Evolutionary conservation across 2,329 filamentous ascomycete genomes (phyloP).

Genomic region (Aphanocladium album): DNA sequence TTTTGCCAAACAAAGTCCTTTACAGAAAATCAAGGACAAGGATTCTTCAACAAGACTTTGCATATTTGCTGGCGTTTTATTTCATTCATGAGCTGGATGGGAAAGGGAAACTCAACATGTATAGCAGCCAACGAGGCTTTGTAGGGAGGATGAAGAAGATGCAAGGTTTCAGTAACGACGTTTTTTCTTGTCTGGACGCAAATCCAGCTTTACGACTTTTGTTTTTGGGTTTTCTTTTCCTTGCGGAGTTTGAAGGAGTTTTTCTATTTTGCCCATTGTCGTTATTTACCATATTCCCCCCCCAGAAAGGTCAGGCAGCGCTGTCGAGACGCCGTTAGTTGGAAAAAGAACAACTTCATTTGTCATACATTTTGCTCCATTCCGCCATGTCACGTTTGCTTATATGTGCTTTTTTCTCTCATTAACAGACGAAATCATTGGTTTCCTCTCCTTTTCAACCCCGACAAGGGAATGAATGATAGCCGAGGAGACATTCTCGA

Average conservation of each 20-base stretch:
- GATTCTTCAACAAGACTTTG: too few species aligned
- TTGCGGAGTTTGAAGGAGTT: slow-evolving; percentile 1
- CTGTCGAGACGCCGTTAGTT: background rate
- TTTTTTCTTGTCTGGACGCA: background rate
- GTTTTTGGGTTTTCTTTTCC: background rate
- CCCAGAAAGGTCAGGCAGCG: background rate
- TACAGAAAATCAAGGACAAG: too few species aligned
- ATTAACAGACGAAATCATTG: too few species aligned
- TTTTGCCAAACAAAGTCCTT: too few species aligned
- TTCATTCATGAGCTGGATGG: background rate
- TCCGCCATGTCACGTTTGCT: too few species aligned
- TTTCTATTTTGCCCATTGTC: background rate
- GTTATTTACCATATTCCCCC: background rate
- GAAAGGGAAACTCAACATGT: background rate
- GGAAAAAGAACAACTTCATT: background rate
- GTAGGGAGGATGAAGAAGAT: background rate
- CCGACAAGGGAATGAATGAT: background rate
- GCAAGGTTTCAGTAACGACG: background rate
- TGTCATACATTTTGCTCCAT: too few species aligned
- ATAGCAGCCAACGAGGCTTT: background rate
- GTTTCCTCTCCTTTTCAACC: too few species aligned
- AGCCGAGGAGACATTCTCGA: background rate
- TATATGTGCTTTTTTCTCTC: too few species aligned
- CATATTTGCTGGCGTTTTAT: too few species aligned
- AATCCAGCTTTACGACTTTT: background rate